These are phyloP conservation scores for Tricholoma bakamatsutake DNA, from an alignment of 768 basidiomycete species.

Conservation along the genomic window DNA sequence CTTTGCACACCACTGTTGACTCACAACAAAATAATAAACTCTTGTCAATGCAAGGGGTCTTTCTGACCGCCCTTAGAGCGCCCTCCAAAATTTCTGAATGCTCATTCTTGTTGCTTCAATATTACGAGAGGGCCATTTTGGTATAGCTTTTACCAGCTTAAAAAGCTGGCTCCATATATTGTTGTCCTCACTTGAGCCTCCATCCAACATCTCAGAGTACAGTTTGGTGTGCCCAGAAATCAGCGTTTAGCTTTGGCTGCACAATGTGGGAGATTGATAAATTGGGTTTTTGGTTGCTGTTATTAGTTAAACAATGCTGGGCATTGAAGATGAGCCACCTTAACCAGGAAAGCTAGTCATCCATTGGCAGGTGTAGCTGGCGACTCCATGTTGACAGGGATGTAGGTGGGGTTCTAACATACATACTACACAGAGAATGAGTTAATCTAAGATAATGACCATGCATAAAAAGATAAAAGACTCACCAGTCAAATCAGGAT, in stretches of 20 bases:
- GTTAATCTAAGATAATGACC: neutral
- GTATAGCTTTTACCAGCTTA: neutral
- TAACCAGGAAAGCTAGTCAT: neutral
- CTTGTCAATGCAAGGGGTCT: too few relatives aligned
- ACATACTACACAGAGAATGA: neutral
- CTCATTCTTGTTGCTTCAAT: too few relatives aligned
- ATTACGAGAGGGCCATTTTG: too few relatives aligned
- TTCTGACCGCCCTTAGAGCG: too few relatives aligned
- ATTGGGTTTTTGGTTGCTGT: neutral
- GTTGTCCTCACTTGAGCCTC: neutral
- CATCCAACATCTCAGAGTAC: neutral
- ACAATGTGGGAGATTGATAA: neutral
- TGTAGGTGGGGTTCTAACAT: neutral
- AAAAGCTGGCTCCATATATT: neutral
- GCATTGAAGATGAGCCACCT: too few relatives aligned
- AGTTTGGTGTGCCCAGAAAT: neutral
- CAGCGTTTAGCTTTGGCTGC: neutral
- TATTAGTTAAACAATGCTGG: neutral
- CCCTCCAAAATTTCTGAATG: too few relatives aligned
- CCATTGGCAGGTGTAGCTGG: neutral
- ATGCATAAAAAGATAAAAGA: neutral
- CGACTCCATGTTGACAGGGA: neutral
- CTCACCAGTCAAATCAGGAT: neutral
- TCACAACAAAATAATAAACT: too few relatives aligned
- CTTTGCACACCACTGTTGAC: too few relatives aligned